These are phyloP conservation scores for Picocystis sp. DNA, from an alignment of 163 green algal species.

Conservation along the genomic window DNA sequence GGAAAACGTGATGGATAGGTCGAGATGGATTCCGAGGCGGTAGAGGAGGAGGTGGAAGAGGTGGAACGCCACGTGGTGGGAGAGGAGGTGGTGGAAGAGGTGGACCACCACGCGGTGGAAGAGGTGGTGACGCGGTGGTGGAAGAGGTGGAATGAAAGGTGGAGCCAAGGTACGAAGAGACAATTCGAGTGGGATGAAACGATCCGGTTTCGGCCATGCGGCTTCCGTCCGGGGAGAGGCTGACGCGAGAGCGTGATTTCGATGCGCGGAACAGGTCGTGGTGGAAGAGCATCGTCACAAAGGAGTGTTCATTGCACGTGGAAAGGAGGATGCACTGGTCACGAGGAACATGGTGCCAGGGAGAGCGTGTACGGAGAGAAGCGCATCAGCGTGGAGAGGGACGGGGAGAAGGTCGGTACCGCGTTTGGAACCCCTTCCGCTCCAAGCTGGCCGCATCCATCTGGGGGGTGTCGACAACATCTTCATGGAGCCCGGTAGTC, in stretches of 20 bases:
- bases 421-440: conserved; percentile 99
- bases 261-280: conserved; percentile 34
- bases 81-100: conserved; percentile 10
- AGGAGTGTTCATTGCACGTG: conserved; percentile 95
- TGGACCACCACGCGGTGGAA: conserved; percentile 14
- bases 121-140: conserved; percentile 29
- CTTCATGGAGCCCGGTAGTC: conserved; percentile 85
- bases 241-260: background rate
- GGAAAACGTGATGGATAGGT: no score
- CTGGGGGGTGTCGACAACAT: conserved; percentile 98
- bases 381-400: conserved; percentile 75
- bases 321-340: conserved; percentile 87
- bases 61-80: conserved; percentile 2
- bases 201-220: background rate
- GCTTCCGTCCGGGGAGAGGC: background rate
- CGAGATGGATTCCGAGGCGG: no score
- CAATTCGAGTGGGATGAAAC: background rate
- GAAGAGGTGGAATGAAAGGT: conserved; percentile 42
- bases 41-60: no score
- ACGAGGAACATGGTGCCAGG: conserved; percentile 50
- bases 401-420: conserved; percentile 85
- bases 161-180: conserved; percentile 30
- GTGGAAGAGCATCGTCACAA: conserved; percentile 83
- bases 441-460: conserved; percentile 96
- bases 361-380: conserved; percentile 98